phyloP scores from a whole-genome alignment of 495 filamentous ascomycete genomes.

The Hypoxylon intermedium region DNA sequence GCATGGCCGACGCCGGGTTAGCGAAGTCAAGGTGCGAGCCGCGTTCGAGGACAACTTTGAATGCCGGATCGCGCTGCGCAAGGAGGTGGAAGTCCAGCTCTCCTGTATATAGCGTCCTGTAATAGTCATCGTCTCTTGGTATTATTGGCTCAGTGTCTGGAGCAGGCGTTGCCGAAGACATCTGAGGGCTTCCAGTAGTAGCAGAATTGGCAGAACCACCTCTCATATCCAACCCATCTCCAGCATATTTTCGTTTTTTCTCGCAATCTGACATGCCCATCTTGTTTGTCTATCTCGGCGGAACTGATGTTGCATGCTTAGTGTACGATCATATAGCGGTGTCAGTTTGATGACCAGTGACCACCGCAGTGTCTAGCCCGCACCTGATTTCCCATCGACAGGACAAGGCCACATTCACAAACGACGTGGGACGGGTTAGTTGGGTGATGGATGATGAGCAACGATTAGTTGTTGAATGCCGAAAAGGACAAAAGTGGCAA shows the following conservation, averaged over 20 bases:
- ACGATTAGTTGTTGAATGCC: too few species aligned
- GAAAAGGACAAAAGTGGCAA: too few species aligned
- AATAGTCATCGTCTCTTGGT: conserved; percentile 44
- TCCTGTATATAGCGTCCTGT: conserved; percentile 43
- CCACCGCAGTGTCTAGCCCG: too few species aligned
- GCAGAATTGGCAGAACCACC: not conserved
- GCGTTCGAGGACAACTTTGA: conserved; percentile 54
- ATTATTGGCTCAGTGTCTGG: not conserved
- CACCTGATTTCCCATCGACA: too few species aligned
- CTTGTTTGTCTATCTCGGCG: conserved; percentile 11
- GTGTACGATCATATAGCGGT: too few species aligned
- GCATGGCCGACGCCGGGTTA: conserved; percentile 76
- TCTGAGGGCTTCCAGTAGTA: not conserved
- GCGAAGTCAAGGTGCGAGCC: conserved; percentile 81
- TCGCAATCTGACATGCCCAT: conserved; percentile 10
- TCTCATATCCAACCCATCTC: conserved; percentile 12
- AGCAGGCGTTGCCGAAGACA: not conserved
- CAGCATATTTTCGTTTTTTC: conserved; percentile 32
- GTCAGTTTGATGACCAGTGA: too few species aligned
- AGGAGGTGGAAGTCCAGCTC: conserved; percentile 49
- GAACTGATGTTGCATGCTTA: conserved; percentile 9
- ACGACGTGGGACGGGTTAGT: too few species aligned
- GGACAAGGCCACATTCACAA: too few species aligned
- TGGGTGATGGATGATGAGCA: too few species aligned
- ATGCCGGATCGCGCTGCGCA: conserved; percentile 42